Conservation (phyloP, 768 basidiomycete species). For the Suillus variegatus region DNA sequence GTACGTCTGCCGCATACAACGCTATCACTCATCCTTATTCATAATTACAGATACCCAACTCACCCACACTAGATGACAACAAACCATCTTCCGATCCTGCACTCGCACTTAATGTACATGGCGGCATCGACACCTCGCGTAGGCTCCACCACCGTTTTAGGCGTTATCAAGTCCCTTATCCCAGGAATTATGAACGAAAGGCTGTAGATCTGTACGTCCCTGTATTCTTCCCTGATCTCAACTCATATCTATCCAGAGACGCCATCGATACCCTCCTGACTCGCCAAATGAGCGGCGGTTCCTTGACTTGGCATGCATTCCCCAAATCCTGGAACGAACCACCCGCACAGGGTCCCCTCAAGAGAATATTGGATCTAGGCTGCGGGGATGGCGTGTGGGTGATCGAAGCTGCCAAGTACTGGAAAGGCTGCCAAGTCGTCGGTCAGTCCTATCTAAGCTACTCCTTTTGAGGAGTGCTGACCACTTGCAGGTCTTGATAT, state of each 20-base stretch:
- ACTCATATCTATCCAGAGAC: conserved; percentile 45
- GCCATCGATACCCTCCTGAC: conserved; percentile 65
- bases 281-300: conserved; percentile 54
- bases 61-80: neutral
- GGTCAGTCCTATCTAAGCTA: neutral
- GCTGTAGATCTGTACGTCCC: conserved; percentile 66
- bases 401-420: conserved; percentile 59
- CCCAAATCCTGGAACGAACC: conserved; percentile 21
- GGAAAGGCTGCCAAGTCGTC: conserved; percentile 48
- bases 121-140: conserved; percentile 19
- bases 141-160: conserved; percentile 59
- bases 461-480: neutral
- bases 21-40: neutral
- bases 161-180: conserved; percentile 61
- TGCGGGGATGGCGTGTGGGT: conserved; percentile 82
- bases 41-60: too few relatives aligned
- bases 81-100: neutral
- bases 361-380: conserved; percentile 60
- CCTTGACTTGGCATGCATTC: conserved; percentile 61
- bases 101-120: conserved; percentile 31
- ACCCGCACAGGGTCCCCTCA: neutral
- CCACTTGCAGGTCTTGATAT: conserved; percentile 65
- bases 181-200: conserved; percentile 62
- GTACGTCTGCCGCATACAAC: neutral
- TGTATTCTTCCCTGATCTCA: neutral